Percentiles rank a stretch among this genome's conserved stretches.
phyloP scores from a whole-genome alignment of 345 rosid genomes.

The Boechera retrofracta region DNA sequence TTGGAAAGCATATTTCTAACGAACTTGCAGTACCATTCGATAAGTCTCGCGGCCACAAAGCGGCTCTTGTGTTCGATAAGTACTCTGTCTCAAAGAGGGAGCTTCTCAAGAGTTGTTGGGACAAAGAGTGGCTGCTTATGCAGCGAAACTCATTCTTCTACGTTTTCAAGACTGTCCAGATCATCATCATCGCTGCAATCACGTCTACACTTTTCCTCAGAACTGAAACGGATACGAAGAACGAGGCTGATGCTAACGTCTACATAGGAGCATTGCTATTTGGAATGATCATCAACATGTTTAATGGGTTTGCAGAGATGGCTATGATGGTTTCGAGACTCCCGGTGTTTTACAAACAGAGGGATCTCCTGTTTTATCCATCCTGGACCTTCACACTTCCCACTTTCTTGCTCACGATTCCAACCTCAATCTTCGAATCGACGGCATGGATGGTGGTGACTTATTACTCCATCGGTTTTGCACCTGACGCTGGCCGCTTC shows the following conservation, averaged over 20 bases:
- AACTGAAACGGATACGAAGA: conserved; percentile 38
- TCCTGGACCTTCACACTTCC: conserved; percentile 78
- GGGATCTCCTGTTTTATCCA: conserved; percentile 71
- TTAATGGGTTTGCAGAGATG: conserved; percentile 72
- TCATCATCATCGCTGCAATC: conserved; percentile 56
- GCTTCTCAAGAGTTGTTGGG: conserved; percentile 64
- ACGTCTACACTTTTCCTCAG: conserved; percentile 61
- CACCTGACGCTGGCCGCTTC: conserved; percentile 61
- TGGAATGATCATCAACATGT: conserved; percentile 53
- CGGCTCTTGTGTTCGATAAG: conserved; percentile 52
- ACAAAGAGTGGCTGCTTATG: conserved; percentile 54
- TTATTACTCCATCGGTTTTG: conserved; percentile 71
- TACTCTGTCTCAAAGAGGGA: conserved; percentile 61
- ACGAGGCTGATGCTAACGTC: conserved; percentile 32
- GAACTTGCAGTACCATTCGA: conserved; percentile 54
- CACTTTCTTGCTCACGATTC: conserved; percentile 53
- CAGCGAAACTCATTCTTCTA: conserved; percentile 42
- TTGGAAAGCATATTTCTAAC: conserved; percentile 47
- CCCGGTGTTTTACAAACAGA: conserved; percentile 74
- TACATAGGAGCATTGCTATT: conserved; percentile 65
- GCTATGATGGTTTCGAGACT: conserved; percentile 63
- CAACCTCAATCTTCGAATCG: conserved; percentile 53
- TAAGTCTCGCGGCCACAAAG: conserved; percentile 46
- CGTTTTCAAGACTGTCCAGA: conserved; percentile 47
- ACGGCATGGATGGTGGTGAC: conserved; percentile 68